phyloP scores from a whole-genome alignment of 768 basidiomycete genomes.

The Heimioporus sp. region DNA sequence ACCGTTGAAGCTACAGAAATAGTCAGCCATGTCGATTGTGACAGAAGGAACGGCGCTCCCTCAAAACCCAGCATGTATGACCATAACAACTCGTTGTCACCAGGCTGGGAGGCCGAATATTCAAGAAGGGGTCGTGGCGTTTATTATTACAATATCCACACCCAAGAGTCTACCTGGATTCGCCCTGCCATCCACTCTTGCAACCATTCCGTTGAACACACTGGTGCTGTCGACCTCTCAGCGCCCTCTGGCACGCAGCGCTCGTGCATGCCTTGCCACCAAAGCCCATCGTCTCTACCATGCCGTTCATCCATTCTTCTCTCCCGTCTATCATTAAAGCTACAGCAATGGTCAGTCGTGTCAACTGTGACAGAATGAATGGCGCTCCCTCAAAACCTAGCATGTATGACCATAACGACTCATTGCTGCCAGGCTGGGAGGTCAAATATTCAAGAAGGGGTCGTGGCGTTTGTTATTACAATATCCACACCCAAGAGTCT shows the following conservation, averaged over 20 bases:
- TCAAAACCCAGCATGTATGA: too few species aligned
- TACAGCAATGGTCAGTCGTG: constrained; percentile 54
- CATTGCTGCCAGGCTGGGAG: constrained; percentile 63
- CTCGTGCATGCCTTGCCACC: constrained; percentile 71
- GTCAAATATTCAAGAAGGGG: constrained; percentile 49
- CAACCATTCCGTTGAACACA: constrained; percentile 7
- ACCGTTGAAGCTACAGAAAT: too few species aligned
- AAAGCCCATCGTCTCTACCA: constrained; percentile 54
- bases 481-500: constrained; percentile 50
- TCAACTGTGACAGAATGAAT: constrained; percentile 44
- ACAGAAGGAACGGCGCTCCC: too few species aligned
- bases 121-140: too few species aligned
- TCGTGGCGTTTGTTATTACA: constrained; percentile 55
- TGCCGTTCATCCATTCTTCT: constrained; percentile 54
- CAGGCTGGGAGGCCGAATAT: too few species aligned
- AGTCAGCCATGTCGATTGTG: too few species aligned
- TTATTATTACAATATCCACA: too few species aligned
- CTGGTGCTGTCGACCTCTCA: constrained; percentile 17
- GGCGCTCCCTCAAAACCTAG: constrained; percentile 26
- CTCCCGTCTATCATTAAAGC: too few species aligned
- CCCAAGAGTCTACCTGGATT: too few species aligned
- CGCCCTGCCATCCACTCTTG: too few species aligned
- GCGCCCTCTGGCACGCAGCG: constrained; percentile 31
- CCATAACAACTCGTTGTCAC: too few species aligned
- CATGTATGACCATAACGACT: constrained; percentile 27